Conservation (phyloP, 768 basidiomycete species). For the Lactarius trivialis region DNA sequence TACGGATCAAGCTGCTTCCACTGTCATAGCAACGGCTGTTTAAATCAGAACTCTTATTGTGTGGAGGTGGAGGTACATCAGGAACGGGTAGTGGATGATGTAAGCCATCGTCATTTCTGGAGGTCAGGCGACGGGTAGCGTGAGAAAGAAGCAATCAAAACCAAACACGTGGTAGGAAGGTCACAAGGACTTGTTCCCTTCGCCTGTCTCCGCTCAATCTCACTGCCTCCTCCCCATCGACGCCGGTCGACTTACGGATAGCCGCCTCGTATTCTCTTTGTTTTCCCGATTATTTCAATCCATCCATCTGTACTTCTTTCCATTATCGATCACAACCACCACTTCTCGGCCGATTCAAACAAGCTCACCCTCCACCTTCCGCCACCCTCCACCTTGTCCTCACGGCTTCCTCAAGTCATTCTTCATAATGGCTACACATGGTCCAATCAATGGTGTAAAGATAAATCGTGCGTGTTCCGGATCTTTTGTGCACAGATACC, state of each 20-base stretch:
- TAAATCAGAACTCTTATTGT: no score
- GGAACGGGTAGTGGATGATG: no score
- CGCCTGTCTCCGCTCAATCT: constrained; percentile 17
- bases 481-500: constrained; percentile 9
- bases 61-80: no score
- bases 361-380: constrained; percentile 15
- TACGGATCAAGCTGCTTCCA: no score
- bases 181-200: constrained; percentile 20
- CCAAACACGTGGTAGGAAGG: constrained; percentile 23
- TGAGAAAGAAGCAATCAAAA: constrained; percentile 23
- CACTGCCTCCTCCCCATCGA: constrained; percentile 13
- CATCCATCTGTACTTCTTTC: not conserved
- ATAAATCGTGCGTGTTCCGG: constrained; percentile 57
- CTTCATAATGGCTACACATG: constrained; percentile 53
- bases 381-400: not conserved
- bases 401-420: constrained; percentile 1
- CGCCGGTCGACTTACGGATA: constrained; percentile 4
- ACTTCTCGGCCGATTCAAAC: constrained; percentile 8
- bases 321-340: constrained; percentile 1
- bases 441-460: constrained; percentile 79
- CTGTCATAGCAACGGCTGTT: no score
- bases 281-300: constrained; percentile 7
- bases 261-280: constrained; percentile 8
- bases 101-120: not conserved
- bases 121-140: constrained; percentile 14